Conservation (phyloP, 768 basidiomycete species). For the Tricholoma saponaceum region DNA sequence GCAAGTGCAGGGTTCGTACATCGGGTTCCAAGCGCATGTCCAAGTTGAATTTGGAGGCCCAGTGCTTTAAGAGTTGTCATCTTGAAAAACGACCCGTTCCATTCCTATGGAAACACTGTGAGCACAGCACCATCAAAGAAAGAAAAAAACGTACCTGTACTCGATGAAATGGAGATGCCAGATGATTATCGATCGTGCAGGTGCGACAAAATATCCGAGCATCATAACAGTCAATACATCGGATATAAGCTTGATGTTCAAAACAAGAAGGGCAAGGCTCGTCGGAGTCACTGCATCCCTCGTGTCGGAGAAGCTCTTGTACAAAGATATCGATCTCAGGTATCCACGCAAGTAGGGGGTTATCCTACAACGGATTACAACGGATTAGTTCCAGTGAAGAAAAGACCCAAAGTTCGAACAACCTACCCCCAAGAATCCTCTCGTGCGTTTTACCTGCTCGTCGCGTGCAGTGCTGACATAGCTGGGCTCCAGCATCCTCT, state of each 20-base stretch:
- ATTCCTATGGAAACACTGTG: too few relatives aligned
- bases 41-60: constrained; percentile 1
- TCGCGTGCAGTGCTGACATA: neutral
- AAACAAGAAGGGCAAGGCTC: neutral
- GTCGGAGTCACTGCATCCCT: too few relatives aligned
- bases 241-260: neutral
- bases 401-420: neutral
- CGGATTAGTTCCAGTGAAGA: neutral
- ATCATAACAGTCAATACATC: neutral
- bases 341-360: neutral
- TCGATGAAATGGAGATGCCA: neutral
- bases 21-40: neutral
- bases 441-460: neutral
- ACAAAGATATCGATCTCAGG: neutral
- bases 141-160: constrained; percentile 1
- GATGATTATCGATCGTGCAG: neutral
- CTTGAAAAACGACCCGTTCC: too few relatives aligned
- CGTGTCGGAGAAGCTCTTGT: neutral
- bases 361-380: neutral
- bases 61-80: too few relatives aligned
- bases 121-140: too few relatives aligned
- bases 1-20: neutral
- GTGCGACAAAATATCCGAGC: neutral
- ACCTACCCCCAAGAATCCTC: neutral
- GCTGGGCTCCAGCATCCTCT: too few relatives aligned